Base-by-base conservation (phyloP, 2,329 filamentous ascomycete species). In the Dactylellina drechsleri region DNA sequence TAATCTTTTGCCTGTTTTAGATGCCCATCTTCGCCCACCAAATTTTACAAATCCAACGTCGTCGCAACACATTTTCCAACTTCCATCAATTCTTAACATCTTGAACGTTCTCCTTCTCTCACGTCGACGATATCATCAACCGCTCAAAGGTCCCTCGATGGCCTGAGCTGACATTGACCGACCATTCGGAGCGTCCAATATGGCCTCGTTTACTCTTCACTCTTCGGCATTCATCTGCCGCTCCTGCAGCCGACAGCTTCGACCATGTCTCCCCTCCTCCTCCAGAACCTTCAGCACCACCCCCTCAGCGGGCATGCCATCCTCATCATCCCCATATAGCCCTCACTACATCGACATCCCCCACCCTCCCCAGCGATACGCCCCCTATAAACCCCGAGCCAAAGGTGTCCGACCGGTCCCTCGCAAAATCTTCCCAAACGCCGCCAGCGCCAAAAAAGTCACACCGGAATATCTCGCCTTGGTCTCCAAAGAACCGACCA, bases 401-500 rank as follows among this genome's bases (percentile, higher is more conserved):
- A 75, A 75, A 23, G 71, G 71, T 7, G 49, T 62, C 20, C 71
- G 71, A 7, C 71, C 71, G 12, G 59, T 65, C 15, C 71, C 71
- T 15, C 64, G 71, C 45, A 64, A 75, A 16, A 53, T 75, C 49
- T 75, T 75, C 50, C 65, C 52, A 28, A 50, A 41, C 54, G 47
- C 53, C 4, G 43, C 58, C 4, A 62, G 49, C 58, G 23, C 23
- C 56, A 66, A 62, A 20, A 75, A 75, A 41, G 52, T 67, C 40
- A 66, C 66, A 6, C 28, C 66, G 1, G 52, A 62, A 57, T 76
- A 71, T 49, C 66, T 76, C 59, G 53, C 72, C 31, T 28, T 61
- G 8, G 66, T 76, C 53, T 59, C 79, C 80, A 36, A 80, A 82
- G 64, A 75, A 43, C 71, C 71, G 16, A 40, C 64, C 79, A 82